Evolutionary conservation across 257 asterid species (phyloP).

Genomic region (Capsicum chinense): DNA sequence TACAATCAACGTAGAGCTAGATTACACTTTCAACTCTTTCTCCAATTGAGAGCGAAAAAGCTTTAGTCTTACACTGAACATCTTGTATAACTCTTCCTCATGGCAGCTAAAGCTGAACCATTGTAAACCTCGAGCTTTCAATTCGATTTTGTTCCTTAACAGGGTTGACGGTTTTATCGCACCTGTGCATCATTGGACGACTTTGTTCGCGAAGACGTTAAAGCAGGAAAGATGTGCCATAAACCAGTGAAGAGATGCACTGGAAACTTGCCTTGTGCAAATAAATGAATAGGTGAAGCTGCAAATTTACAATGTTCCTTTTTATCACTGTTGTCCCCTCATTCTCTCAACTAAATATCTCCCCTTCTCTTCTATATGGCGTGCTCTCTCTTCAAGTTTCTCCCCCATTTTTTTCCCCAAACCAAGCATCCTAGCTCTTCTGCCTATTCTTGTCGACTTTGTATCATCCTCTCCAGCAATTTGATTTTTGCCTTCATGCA

Average conservation of each 20-base stretch:
- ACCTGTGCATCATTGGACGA: background rate
- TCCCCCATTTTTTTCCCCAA: conserved; percentile 92
- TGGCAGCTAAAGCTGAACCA: background rate
- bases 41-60: background rate
- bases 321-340: conserved; percentile 57
- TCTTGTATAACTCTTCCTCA: background rate
- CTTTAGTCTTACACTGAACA: background rate
- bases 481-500: conserved; percentile 43
- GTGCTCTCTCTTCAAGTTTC: conserved; percentile 85
- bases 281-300: background rate
- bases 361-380: conserved; percentile 81
- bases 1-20: background rate
- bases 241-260: background rate
- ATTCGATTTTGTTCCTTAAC: background rate
- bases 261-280: background rate
- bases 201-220: background rate
- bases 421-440: conserved; percentile 77
- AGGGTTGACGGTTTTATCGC: background rate
- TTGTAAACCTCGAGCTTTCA: background rate
- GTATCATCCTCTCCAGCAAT: conserved; percentile 60
- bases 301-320: background rate
- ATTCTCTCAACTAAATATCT: conserved; percentile 79
- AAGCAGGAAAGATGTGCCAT: background rate
- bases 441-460: conserved; percentile 52
- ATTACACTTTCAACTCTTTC: background rate